Percentiles rank a stretch among this genome's conserved stretches.
Evolutionary conservation across 768 basidiomycete species (phyloP).

Genomic region (Pisolithus orientalis): DNA sequence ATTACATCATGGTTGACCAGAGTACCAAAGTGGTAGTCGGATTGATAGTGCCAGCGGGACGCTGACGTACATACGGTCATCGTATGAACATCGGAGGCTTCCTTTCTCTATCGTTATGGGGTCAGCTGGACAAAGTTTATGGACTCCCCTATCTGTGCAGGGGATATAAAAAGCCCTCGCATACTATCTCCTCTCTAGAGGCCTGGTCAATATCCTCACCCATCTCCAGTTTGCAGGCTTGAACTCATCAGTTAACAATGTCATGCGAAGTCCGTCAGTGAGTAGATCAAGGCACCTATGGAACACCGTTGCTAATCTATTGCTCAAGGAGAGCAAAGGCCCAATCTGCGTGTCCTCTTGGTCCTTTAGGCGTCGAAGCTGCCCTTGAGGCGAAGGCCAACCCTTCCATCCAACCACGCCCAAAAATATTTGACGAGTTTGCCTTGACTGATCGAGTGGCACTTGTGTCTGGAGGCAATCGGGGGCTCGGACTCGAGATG

Average conservation of each 20-base stretch:
- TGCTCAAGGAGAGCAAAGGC: constrained; percentile 12
- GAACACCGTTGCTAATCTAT: background rate
- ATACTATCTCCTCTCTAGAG: background rate
- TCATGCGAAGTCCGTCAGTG: background rate
- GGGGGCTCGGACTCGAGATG: constrained; percentile 81
- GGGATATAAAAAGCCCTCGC: background rate
- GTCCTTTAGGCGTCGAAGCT: constrained; percentile 57
- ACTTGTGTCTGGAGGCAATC: constrained; percentile 57
- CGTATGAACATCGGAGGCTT: too few species aligned
- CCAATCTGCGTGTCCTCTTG: constrained; percentile 47
- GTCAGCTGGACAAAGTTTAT: background rate
- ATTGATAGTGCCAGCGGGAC: background rate
- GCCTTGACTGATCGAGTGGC: constrained; percentile 50
- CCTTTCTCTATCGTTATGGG: background rate
- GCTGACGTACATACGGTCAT: background rate
- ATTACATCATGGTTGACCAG: constrained; percentile 47
- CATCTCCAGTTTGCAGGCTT: too few species aligned
- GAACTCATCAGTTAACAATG: background rate
- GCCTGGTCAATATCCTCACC: too few species aligned
- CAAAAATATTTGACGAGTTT: constrained; percentile 56
- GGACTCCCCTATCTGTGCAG: background rate
- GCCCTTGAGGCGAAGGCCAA: constrained; percentile 41
- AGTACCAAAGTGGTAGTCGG: constrained; percentile 34
- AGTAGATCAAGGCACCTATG: background rate
- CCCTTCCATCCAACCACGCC: constrained; percentile 26